A percentile compares a stretch with the other conserved stretches of the same genome.
Conservation (phyloP, 2,329 filamentous ascomycete species). For the Geosmithia morbida region DNA sequence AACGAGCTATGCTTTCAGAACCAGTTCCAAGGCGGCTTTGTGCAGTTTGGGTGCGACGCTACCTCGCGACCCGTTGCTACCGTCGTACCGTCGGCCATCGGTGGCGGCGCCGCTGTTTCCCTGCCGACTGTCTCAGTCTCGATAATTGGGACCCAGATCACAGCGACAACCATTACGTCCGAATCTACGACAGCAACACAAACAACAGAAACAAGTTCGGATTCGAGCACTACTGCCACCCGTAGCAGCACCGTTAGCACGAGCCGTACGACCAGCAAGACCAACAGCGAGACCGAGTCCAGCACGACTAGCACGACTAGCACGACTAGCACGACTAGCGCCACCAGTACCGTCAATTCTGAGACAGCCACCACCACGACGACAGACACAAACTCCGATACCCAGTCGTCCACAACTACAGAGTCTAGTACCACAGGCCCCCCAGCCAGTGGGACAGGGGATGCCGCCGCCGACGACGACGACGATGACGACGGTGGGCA, state of each 20-base stretch:
- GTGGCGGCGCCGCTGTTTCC: slow-evolving; percentile 9
- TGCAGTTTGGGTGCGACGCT: slow-evolving; percentile 40
- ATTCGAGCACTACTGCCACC: not conserved
- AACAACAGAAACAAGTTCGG: slow-evolving; percentile 3
- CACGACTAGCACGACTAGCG: not conserved
- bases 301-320: not conserved
- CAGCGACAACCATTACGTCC: not conserved
- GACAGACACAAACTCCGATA: not conserved
- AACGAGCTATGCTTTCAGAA: slow-evolving; percentile 40
- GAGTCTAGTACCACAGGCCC: not conserved
- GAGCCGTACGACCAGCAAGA: not conserved
- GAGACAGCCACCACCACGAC: no score
- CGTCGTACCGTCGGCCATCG: slow-evolving; percentile 30
- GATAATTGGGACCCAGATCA: not conserved
- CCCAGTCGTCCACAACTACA: not conserved
- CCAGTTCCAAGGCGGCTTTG: slow-evolving; percentile 37
- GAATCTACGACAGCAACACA: not conserved
- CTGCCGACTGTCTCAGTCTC: not conserved
- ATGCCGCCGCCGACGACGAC: slow-evolving; percentile 11
- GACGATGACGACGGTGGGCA: slow-evolving; percentile 7
- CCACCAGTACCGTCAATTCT: not conserved
- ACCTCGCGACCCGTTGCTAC: slow-evolving; percentile 31
- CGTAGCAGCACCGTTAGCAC: slow-evolving; percentile 1
- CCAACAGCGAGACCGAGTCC: not conserved
- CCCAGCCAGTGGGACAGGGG: slow-evolving; percentile 2